Evolutionary conservation across 192 early-diverging fungal species (phyloP), one percentile per base, ranked within the genome.

Genomic region (Linderina pennispora): DNA sequence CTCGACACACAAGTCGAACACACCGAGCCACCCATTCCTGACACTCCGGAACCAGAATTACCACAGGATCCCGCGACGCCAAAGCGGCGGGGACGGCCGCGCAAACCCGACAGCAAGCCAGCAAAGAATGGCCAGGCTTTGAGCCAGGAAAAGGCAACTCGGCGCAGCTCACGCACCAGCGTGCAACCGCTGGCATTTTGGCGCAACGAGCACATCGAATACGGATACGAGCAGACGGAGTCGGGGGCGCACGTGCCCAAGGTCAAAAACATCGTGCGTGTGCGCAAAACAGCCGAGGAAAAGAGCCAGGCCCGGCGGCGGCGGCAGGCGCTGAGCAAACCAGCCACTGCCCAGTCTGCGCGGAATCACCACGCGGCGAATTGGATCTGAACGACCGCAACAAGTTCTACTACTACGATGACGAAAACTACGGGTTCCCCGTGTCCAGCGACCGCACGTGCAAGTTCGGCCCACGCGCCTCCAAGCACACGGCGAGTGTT

Each of bases 171-270:
- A 8, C 55, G 68, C 4, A 45, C 60, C 4, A 59, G 43, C 19
- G 53, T 72, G 0, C 62, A 51, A 23, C 68, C 68, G 3, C 33
- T 72, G 1, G 68, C 60, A 9, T 72, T 41, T 37, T 72, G 68
- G 68, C 68, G 68, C 41, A 72, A 72, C 49, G 68, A 72, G 46
- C 68, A 72, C 31, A 58, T 72, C 21, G 68, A 64, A 23, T 72
- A 72, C 50, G 57, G 60, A 23, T 65, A 64, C 47, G 40, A 48
- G 0, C n/a, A n/a, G n/a, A 13, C 47, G 1, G 38, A 16, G 8
- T 19, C 35, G n/a, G 50, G 53, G 0, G 50, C 40, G 8, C 25
- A 46, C 1, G 59, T 70, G 4, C 66, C 66, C 10, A 49, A 58
- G 35, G 31, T 70, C 39, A 70, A 57, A 32, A 62, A 62, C 31